Evolutionary conservation across 352 stramenopile species (phyloP).

Genomic region (Pythium plurisporium): DNA sequence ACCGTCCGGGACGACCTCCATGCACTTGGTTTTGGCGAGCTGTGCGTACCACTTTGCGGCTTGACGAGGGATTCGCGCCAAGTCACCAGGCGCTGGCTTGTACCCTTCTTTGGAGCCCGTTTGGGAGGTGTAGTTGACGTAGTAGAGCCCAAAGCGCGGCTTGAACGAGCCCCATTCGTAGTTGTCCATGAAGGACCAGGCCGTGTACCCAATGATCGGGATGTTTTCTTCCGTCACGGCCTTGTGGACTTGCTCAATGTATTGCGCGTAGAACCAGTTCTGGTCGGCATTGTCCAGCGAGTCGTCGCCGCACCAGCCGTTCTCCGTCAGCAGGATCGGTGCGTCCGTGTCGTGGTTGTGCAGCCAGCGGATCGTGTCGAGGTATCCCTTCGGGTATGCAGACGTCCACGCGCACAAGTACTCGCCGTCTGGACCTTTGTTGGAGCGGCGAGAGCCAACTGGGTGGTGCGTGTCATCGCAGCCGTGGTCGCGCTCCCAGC

Average conservation of each 20-base stretch:
- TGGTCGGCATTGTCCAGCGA: conserved; percentile 55
- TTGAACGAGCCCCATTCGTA: conserved; percentile 90
- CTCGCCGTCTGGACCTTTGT: conserved; percentile 31
- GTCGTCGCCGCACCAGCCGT: conserved; percentile 65
- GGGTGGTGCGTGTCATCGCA: conserved; percentile 50
- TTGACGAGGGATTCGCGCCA: conserved; percentile 37
- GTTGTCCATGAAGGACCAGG: conserved; percentile 93
- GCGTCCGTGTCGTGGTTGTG: conserved; percentile 36
- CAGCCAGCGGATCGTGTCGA: conserved; percentile 58
- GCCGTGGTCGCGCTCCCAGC: conserved; percentile 45
- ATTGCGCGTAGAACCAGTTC: conserved; percentile 49
- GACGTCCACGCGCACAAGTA: conserved; percentile 42
- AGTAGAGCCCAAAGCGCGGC: conserved; percentile 62
- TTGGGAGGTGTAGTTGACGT: conserved; percentile 47
- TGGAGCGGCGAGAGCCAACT: conserved; percentile 51
- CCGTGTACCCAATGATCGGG: conserved; percentile 89
- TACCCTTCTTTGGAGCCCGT: conserved; percentile 34
- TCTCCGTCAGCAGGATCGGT: conserved; percentile 59
- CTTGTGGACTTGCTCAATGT: conserved; percentile 56
- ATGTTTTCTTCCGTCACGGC: conserved; percentile 56
- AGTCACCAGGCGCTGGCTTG: conserved; percentile 21
- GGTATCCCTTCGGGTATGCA: conserved; percentile 49
- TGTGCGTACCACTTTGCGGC: conserved; percentile 58
- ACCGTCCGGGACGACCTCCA: conserved; percentile 18
- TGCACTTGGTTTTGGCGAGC: conserved; percentile 56